Percentiles rank a stretch among this genome's conserved stretches.
phyloP scores from a whole-genome alignment of 2,329 filamentous ascomycete species.

The Pestalotiopsis sp. region DNA sequence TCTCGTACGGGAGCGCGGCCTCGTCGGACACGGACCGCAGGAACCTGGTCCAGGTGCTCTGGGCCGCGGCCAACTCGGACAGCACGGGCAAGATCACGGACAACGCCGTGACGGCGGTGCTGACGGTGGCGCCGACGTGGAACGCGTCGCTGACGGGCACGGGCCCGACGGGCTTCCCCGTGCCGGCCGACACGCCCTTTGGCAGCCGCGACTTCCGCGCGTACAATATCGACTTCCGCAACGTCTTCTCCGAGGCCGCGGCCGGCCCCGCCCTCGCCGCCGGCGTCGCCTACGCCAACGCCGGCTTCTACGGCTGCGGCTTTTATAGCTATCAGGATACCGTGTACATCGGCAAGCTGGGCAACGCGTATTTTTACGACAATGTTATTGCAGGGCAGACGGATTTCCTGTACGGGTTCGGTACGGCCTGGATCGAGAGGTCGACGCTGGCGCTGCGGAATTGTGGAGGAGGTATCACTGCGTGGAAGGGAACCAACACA shows the following conservation, averaged over 20 bases:
- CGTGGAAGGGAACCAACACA: constrained; percentile 69
- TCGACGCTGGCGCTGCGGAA: constrained; percentile 56
- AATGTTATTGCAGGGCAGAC: constrained; percentile 65
- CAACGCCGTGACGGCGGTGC: constrained; percentile 63
- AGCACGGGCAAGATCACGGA: constrained; percentile 45
- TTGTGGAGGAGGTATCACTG: constrained; percentile 69
- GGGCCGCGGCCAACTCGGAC: constrained; percentile 57
- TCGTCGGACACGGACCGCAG: constrained; percentile 43
- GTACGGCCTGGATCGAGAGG: constrained; percentile 62
- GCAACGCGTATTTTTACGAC: constrained; percentile 66
- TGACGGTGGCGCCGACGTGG: constrained; percentile 66
- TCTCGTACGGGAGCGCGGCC: constrained; percentile 32
- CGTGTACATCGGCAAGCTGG: constrained; percentile 67
- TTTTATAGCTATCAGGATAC: constrained; percentile 73
- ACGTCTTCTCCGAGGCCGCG: constrained; percentile 53
- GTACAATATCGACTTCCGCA: constrained; percentile 69
- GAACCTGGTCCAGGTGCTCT: constrained; percentile 59
- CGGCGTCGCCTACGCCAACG: constrained; percentile 64
- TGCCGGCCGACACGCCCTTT: constrained; percentile 63
- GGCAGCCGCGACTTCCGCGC: constrained; percentile 65
- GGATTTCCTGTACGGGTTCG: constrained; percentile 71
- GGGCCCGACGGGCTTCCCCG: constrained; percentile 63
- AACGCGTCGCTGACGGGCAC: constrained; percentile 64
- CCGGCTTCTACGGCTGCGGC: constrained; percentile 67
- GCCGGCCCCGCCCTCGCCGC: constrained; percentile 62